Evolutionary conservation across 345 rosid genomes (phyloP).

Genomic region (Murraya paniculata): DNA sequence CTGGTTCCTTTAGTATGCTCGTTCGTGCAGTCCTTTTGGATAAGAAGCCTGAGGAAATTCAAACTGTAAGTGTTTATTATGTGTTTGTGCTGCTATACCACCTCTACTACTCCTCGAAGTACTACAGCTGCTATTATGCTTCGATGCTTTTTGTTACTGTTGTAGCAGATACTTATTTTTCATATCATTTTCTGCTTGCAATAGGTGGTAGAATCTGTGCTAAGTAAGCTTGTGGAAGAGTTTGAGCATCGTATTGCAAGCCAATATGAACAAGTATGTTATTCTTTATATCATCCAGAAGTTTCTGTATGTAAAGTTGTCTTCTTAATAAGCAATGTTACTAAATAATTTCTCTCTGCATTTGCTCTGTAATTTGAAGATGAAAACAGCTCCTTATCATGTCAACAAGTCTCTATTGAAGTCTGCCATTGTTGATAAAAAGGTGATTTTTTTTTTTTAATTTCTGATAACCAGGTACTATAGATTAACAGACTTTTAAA

Average conservation of each 20-base stretch:
- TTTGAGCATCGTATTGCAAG: conserved; percentile 77
- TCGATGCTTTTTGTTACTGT: neutral
- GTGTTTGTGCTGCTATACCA: neutral
- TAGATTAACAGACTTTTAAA: neutral
- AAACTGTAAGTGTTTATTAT: conserved; percentile 47
- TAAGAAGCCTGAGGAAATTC: conserved; percentile 83
- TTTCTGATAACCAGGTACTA: conserved; percentile 7
- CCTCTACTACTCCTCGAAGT: neutral
- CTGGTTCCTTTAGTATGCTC: conserved; percentile 65
- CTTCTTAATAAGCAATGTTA: neutral
- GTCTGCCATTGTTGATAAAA: conserved; percentile 42
- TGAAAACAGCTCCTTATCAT: conserved; percentile 39
- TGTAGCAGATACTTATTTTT: conserved; percentile 19
- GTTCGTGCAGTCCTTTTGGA: conserved; percentile 73
- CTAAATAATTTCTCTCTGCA: neutral
- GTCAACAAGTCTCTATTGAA: conserved; percentile 43
- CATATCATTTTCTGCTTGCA: conserved; percentile 20
- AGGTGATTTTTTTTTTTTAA: conserved; percentile 42
- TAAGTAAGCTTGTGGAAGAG: conserved; percentile 79
- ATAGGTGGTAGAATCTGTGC: conserved; percentile 90
- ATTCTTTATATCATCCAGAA: conserved; percentile 10
- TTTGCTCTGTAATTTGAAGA: conserved; percentile 36
- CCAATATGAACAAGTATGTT: conserved; percentile 62
- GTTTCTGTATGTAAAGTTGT: neutral
- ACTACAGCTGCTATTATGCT: neutral